Percentiles rank a stretch among this genome's conserved stretches.
Conservation (phyloP, 768 basidiomycete genomes). For the Cyathus striatus region DNA sequence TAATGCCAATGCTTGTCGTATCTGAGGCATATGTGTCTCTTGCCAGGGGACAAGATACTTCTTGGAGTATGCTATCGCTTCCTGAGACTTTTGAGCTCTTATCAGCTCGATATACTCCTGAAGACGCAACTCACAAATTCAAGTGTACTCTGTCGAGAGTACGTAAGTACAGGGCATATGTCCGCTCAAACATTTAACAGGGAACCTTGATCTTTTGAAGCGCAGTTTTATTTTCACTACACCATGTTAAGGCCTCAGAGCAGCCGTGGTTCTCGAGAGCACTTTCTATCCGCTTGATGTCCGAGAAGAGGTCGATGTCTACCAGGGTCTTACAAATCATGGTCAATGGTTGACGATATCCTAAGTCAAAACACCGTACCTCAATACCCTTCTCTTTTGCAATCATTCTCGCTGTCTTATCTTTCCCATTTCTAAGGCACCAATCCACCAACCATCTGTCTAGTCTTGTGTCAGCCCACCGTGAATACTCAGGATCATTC, state of each 20-base stretch:
- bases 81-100: conserved; percentile 53
- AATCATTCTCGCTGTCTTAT: conserved; percentile 70
- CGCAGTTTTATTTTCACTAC: conserved; percentile 90
- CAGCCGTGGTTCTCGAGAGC: conserved; percentile 75
- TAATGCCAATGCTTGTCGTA: conserved; percentile 70
- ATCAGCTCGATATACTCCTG: conserved; percentile 96
- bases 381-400: conserved; percentile 77
- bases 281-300: conserved; percentile 81
- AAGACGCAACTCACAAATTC: conserved; percentile 93
- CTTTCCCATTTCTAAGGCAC: conserved; percentile 75
- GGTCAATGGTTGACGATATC: too few relatives aligned
- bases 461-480: conserved; percentile 77
- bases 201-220: conserved; percentile 85
- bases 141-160: conserved; percentile 67
- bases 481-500: conserved; percentile 52
- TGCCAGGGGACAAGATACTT: conserved; percentile 83
- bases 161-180: conserved; percentile 5
- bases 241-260: conserved; percentile 90
- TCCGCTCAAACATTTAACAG: background rate
- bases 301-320: conserved; percentile 88
- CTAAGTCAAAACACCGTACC: too few relatives aligned
- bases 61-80: conserved; percentile 81
- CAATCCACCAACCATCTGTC: conserved; percentile 94
- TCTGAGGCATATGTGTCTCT: conserved; percentile 73
- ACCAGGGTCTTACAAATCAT: conserved; percentile 59